Conservation (phyloP, 2,329 filamentous ascomycete genomes). For the Trematosphaeria pertusa region DNA sequence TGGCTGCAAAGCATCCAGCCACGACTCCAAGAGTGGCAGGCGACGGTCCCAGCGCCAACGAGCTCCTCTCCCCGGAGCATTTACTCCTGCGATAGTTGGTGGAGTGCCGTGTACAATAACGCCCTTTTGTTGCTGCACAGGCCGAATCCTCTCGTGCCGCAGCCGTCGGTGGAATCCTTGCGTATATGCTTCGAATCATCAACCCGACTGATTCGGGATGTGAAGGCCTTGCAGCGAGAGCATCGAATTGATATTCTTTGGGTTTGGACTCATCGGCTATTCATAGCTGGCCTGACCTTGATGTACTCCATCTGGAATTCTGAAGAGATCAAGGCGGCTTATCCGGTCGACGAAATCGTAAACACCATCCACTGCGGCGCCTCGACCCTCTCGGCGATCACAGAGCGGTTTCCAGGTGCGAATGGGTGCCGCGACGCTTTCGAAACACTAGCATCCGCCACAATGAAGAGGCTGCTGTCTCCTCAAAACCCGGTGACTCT, state of each 20-base stretch:
- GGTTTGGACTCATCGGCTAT: slow-evolving; percentile 43
- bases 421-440: slow-evolving; percentile 29
- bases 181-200: slow-evolving; percentile 33
- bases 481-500: neutral
- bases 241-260: slow-evolving; percentile 40
- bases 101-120: slow-evolving; percentile 42
- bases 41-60: slow-evolving; percentile 34
- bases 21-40: slow-evolving; percentile 40
- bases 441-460: neutral
- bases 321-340: slow-evolving; percentile 34
- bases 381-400: slow-evolving; percentile 40
- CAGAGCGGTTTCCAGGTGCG: slow-evolving; percentile 43
- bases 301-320: slow-evolving; percentile 45
- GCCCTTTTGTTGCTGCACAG: slow-evolving; percentile 41
- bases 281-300: slow-evolving; percentile 42
- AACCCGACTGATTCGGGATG: slow-evolving; percentile 34
- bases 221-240: slow-evolving; percentile 41
- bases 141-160: slow-evolving; percentile 29
- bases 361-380: slow-evolving; percentile 40
- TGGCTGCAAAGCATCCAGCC: slow-evolving; percentile 41
- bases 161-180: slow-evolving; percentile 28
- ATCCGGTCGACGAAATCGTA: slow-evolving; percentile 24
- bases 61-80: slow-evolving; percentile 20
- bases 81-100: slow-evolving; percentile 38
- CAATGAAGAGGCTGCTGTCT: neutral